Percentiles rank a stretch among this genome's conserved stretches.
Conservation (phyloP, 495 filamentous ascomycete genomes). For the Beverwykella pulmonaria region DNA sequence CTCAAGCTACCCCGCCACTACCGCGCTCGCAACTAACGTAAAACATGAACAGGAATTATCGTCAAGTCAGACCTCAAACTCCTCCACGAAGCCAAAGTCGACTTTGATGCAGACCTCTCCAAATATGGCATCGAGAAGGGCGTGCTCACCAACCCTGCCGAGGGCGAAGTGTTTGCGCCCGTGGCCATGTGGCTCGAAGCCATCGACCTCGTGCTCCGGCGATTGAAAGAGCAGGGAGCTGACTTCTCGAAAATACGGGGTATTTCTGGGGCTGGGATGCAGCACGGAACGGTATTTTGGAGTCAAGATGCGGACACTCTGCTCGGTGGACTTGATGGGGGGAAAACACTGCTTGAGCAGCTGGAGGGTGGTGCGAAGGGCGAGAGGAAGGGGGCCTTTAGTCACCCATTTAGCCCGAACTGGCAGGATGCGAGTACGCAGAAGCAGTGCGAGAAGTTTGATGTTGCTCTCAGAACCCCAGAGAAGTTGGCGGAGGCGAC, state of each 20-base stretch:
- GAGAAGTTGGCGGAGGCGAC: slow-evolving; percentile 74
- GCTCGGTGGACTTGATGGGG: slow-evolving; percentile 60
- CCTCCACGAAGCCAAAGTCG: slow-evolving; percentile 72
- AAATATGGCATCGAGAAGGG: slow-evolving; percentile 81
- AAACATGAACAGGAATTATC: slow-evolving; percentile 63
- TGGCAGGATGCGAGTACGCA: slow-evolving; percentile 98
- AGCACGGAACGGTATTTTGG: slow-evolving; percentile 97
- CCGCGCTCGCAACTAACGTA: slow-evolving; percentile 5
- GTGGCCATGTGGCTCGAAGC: slow-evolving; percentile 95
- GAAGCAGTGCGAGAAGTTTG: slow-evolving; percentile 85
- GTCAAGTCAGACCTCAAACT: slow-evolving; percentile 78
- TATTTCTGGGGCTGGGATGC: slow-evolving; percentile 89
- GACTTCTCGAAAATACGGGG: slow-evolving; percentile 78
- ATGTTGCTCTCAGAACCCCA: slow-evolving; percentile 65
- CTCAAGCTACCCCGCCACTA: slow-evolving; percentile 31
- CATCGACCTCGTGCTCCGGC: slow-evolving; percentile 76
- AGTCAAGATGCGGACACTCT: slow-evolving; percentile 66
- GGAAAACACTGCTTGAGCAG: slow-evolving; percentile 45
- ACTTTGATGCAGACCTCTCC: slow-evolving; percentile 73
- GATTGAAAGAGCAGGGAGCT: slow-evolving; percentile 69
- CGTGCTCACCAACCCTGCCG: slow-evolving; percentile 75
- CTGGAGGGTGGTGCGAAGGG: slow-evolving; percentile 49
- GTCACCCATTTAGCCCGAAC: slow-evolving; percentile 87
- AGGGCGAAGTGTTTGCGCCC: slow-evolving; percentile 87
- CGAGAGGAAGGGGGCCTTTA: slow-evolving; percentile 66